Percentiles rank a stretch among this genome's conserved stretches.
Evolutionary conservation across 257 asterid genomes (phyloP).

Genomic region (Petunia secreta): DNA sequence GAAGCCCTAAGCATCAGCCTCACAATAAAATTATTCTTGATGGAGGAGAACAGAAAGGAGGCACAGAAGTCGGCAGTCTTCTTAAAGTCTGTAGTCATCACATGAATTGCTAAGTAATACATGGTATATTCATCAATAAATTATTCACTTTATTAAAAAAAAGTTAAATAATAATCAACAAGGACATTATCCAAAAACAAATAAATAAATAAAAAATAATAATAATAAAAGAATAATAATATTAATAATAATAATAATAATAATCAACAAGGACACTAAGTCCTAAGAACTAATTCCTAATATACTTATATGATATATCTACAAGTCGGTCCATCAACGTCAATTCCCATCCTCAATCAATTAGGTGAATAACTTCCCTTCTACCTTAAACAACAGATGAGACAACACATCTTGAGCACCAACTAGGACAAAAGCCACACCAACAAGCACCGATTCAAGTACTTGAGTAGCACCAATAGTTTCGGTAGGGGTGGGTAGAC

Average conservation of each 20-base stretch:
- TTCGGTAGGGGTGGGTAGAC: not conserved
- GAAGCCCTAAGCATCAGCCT: not conserved
- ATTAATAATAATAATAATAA: not conserved
- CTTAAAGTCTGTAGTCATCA: not conserved
- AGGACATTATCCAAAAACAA: not conserved
- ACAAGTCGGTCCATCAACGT: slow-evolving; percentile 7
- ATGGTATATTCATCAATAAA: not conserved
- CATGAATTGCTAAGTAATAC: slow-evolving; percentile 11
- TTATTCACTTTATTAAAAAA: too few species aligned
- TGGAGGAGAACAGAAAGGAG: not conserved
- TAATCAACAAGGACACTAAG: not conserved
- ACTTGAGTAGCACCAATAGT: slow-evolving; percentile 18
- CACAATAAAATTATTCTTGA: not conserved
- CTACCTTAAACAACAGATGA: slow-evolving; percentile 11
- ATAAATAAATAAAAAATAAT: too few species aligned
- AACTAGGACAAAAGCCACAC: slow-evolving; percentile 7
- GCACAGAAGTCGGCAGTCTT: not conserved
- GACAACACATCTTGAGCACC: not conserved
- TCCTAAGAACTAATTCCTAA: not conserved
- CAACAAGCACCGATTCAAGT: slow-evolving; percentile 14
- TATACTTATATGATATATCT: not conserved
- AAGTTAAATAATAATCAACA: slow-evolving; percentile 8
- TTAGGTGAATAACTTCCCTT: not conserved
- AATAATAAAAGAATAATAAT: too few species aligned
- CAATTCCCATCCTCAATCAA: slow-evolving; percentile 16